phyloP scores from a whole-genome alignment of 2,329 filamentous ascomycete species.

The Cladosporium cucumerinum region DNA sequence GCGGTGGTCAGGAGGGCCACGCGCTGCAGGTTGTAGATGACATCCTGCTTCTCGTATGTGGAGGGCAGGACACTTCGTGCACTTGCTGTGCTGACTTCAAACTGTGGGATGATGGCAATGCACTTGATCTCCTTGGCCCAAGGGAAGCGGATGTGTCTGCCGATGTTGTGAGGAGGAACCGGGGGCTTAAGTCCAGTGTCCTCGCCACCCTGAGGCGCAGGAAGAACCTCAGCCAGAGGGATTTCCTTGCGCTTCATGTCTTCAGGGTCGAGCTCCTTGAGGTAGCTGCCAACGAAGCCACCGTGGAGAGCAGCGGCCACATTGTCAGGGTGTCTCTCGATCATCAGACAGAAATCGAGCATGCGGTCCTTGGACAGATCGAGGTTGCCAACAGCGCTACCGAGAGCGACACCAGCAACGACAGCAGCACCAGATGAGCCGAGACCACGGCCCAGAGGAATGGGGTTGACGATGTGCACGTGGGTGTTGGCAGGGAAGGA shows the following conservation, averaged over 20 bases:
- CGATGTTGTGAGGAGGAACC: conserved; percentile 85
- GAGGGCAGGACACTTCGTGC: conserved; percentile 81
- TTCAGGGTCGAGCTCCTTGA: conserved; percentile 85
- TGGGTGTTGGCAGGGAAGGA: conserved; percentile 81
- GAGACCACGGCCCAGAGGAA: conserved; percentile 85
- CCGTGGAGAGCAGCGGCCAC: conserved; percentile 93
- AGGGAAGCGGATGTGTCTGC: conserved; percentile 91
- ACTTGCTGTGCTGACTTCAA: conserved; percentile 91
- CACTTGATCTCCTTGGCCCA: conserved; percentile 97
- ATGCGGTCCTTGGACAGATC: conserved; percentile 74
- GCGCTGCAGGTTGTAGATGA: conserved; percentile 94
- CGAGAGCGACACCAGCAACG: conserved; percentile 89
- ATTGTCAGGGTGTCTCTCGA: conserved; percentile 88
- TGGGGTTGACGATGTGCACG: conserved; percentile 93
- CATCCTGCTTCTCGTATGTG: conserved; percentile 74
- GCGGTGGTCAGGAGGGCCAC: conserved; percentile 88
- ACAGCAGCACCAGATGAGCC: conserved; percentile 96
- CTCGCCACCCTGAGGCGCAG: conserved; percentile 81
- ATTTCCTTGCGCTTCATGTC: conserved; percentile 91
- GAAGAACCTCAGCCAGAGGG: conserved; percentile 87
- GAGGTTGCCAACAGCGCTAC: conserved; percentile 81
- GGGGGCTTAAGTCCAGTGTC: conserved; percentile 86
- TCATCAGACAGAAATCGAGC: conserved; percentile 97
- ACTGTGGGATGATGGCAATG: conserved; percentile 92
- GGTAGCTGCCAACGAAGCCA: conserved; percentile 93